Percentiles rank a stretch among this genome's conserved stretches.
These are phyloP conservation scores for Gillenia trifoliata DNA, from an alignment of 306 rosid species.

Conservation along the genomic window DNA sequence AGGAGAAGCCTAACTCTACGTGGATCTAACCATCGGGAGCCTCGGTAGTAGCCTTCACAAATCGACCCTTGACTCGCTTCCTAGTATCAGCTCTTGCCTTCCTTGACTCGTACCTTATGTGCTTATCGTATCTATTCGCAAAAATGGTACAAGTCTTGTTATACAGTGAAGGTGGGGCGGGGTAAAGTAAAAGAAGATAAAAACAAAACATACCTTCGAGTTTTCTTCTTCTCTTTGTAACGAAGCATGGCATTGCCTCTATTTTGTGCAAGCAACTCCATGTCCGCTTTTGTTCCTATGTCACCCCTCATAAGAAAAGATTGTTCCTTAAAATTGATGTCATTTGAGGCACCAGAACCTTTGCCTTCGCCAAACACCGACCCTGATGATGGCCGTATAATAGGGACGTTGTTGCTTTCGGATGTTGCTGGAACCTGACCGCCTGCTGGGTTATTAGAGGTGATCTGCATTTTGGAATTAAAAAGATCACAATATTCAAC, in stretches of 20 bases:
- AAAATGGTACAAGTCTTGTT: not conserved
- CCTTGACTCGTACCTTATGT: constrained; percentile 64
- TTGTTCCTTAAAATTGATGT: constrained; percentile 24
- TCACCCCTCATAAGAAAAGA: constrained; percentile 33
- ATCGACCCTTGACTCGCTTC: constrained; percentile 65
- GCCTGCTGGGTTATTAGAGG: constrained; percentile 24
- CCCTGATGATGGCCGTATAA: constrained; percentile 27
- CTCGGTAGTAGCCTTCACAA: constrained; percentile 50
- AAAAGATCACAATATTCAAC: not conserved
- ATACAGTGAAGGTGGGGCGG: not conserved
- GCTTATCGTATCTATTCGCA: constrained; percentile 53
- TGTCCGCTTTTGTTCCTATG: constrained; percentile 33
- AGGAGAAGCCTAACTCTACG: constrained; percentile 5
- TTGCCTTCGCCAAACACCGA: constrained; percentile 20
- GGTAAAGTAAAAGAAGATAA: not conserved
- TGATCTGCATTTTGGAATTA: constrained; percentile 32
- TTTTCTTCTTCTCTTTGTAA: constrained; percentile 71
- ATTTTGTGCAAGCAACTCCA: constrained; percentile 51
- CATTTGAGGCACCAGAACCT: constrained; percentile 23
- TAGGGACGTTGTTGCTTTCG: constrained; percentile 45
- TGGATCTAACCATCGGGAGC: constrained; percentile 17
- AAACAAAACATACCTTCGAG: constrained; percentile 39
- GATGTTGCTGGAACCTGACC: constrained; percentile 55
- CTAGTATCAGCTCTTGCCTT: constrained; percentile 74
- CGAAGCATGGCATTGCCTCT: constrained; percentile 74